Evolutionary conservation across 148 eudicot genomes (phyloP), one percentile per base, ranked within the genome.

Genomic region (Rhododendron kiyosumense): DNA sequence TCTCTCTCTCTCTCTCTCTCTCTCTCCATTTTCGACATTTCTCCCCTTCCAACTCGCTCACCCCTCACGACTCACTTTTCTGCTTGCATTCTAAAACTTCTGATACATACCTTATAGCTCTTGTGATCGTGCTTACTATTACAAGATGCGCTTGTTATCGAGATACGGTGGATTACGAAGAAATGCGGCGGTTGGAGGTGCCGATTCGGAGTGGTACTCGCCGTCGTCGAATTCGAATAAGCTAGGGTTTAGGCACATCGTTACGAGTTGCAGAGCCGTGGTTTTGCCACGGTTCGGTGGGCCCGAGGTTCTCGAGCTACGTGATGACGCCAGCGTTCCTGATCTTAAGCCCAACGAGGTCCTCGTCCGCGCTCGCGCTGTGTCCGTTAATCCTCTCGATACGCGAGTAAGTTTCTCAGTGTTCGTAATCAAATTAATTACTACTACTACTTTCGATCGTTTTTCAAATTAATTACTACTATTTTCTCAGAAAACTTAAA

Each of bases 311-410:
- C 91, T 96, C 10, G 90, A 95, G 86, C 83, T 95, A 51, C 92
- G 93, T 24, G 91, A 94, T 34, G 61, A 93, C 86, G 97, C 90
- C 14, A 32, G 8, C 34, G 93, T 97, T 17, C 99, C 99, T 85
- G 92, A 93, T 92, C 93, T 97, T 57, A 93, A 93, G 86, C 92
- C 94, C 46, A 88, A 92, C 82, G 91, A 97, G 83, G 98, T 95
- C 8, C 98, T 97, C 26, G 95, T 97, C 86, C 95, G 95, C 36
- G 87, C 96, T 85, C 93, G 93, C 32, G 99, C 99, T 10, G 99
- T 97, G 17, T 95, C 99, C 2, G 85, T 97, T 82, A 97, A 97
- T 89, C 99, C 98, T 41, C 98, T 97, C 28, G 98, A 97, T 86
- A 88, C 88, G 52, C 92, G 98, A 51, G 99, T 97, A 51, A 79